Conservation (phyloP, 805 yeast genomes). For the Candida verbasci region DNA sequence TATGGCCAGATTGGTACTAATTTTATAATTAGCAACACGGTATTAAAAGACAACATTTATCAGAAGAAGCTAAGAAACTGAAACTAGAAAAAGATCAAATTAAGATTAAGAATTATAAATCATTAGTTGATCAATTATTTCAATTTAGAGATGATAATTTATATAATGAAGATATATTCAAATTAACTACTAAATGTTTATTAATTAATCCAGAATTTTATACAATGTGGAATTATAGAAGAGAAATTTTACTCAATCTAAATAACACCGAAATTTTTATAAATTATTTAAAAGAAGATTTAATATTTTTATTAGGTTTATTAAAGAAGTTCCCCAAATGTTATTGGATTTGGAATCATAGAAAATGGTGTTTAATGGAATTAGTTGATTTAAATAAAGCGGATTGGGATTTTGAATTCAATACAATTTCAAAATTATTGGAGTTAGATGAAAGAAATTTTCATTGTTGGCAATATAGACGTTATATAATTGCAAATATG, state of each 20-base stretch:
- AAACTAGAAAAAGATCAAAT: conserved; percentile 55
- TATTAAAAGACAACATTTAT: conserved; percentile 53
- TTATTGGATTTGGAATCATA: conserved; percentile 96
- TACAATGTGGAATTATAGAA: conserved; percentile 84
- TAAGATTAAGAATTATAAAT: conserved; percentile 54
- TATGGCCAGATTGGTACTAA: too few relatives aligned
- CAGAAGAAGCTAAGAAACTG: conserved; percentile 50
- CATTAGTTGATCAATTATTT: conserved; percentile 43
- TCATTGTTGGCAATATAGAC: conserved; percentile 94
- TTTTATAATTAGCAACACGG: conserved; percentile 53
- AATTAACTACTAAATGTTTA: conserved; percentile 54
- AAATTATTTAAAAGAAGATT: conserved; percentile 46
- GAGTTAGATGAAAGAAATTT: conserved; percentile 76
- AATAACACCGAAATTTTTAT: conserved; percentile 6
- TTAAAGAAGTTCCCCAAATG: conserved; percentile 76
- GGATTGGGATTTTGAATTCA: conserved; percentile 69
- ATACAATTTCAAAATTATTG: conserved; percentile 63
- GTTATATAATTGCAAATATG: conserved; percentile 54
- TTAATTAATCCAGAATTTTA: conserved; percentile 79
- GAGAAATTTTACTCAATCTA: conserved; percentile 50
- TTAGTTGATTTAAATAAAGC: conserved; percentile 44
- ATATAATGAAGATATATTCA: conserved; percentile 35
- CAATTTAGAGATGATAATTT: conserved; percentile 14
- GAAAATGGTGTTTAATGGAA: conserved; percentile 67
- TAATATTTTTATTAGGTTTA: conserved; percentile 54